Percentiles rank a stretch among this genome's conserved stretches.
These are phyloP conservation scores for Penicillium daleae DNA, from an alignment of 495 filamentous ascomycete genomes.

Conservation along the genomic window DNA sequence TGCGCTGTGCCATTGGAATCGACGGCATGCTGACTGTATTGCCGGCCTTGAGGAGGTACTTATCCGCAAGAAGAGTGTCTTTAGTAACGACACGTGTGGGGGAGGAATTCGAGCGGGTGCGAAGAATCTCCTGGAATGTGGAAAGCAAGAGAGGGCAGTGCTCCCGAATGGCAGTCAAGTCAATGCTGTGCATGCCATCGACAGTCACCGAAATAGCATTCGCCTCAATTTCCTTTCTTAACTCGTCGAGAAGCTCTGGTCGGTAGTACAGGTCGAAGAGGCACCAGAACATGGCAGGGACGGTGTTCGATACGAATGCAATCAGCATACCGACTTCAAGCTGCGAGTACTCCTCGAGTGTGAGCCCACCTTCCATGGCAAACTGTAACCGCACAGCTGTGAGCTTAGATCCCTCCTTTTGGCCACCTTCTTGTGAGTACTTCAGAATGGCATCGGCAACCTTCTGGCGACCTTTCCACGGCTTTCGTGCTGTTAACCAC, in stretches of 20 bases:
- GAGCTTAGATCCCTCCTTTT: slow-evolving; percentile 37
- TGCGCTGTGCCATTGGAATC: slow-evolving; percentile 21
- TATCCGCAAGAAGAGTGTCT: slow-evolving; percentile 37
- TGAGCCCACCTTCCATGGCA: slow-evolving; percentile 33
- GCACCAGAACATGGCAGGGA: slow-evolving; percentile 51
- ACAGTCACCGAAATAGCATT: slow-evolving; percentile 24
- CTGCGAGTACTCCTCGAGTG: slow-evolving; percentile 45
- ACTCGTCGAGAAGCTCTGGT: slow-evolving; percentile 39
- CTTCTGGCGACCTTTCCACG: slow-evolving; percentile 39
- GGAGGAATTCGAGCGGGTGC: slow-evolving; percentile 26
- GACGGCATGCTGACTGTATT: slow-evolving; percentile 33
- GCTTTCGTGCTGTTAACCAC: slow-evolving; percentile 45
- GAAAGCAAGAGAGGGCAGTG: slow-evolving; percentile 44
- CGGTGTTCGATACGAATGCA: slow-evolving; percentile 51
- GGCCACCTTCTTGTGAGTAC: slow-evolving; percentile 42
- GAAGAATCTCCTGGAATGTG: slow-evolving; percentile 44
- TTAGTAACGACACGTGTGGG: slow-evolving; percentile 32
- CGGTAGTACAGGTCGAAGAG: slow-evolving; percentile 46
- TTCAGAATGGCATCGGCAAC: slow-evolving; percentile 42
- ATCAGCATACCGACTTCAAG: slow-evolving; percentile 42
- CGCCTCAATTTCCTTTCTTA: slow-evolving; percentile 37
- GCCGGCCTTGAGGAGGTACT: slow-evolving; percentile 35
- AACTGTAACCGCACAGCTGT: slow-evolving; percentile 37
- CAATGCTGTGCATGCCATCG: slow-evolving; percentile 28
- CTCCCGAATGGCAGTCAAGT: slow-evolving; percentile 41